These are phyloP conservation scores for Ceratocystis papillata DNA, from an alignment of 2,329 filamentous ascomycete species.

Conservation along the genomic window DNA sequence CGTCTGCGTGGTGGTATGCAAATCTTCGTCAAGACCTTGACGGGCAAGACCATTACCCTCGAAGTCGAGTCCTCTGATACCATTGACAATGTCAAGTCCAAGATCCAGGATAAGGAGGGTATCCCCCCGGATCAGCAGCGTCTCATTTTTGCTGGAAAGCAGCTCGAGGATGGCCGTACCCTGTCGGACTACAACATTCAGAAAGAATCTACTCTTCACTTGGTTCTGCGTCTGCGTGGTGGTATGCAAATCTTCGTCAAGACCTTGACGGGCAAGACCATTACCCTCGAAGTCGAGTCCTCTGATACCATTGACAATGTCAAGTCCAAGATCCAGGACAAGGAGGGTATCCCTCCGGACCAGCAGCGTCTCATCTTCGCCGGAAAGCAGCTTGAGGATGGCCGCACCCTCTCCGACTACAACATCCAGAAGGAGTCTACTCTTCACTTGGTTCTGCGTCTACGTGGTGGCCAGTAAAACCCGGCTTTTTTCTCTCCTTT, in stretches of 20 bases:
- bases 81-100: slow-evolving; percentile 92
- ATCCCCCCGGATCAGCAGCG: slow-evolving; percentile 95
- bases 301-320: slow-evolving; percentile 91
- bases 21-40: slow-evolving; percentile 74
- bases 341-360: slow-evolving; percentile 88
- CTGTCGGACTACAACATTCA: slow-evolving; percentile 85
- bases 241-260: slow-evolving; percentile 87
- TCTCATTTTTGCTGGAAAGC: slow-evolving; percentile 91
- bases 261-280: slow-evolving; percentile 84
- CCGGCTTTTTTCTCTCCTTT: background rate
- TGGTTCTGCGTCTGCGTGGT: slow-evolving; percentile 78
- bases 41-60: slow-evolving; percentile 87
- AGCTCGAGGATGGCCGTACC: slow-evolving; percentile 88
- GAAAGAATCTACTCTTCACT: slow-evolving; percentile 77
- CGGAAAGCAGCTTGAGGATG: slow-evolving; percentile 87
- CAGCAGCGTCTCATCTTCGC: slow-evolving; percentile 91
- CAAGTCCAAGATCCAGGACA: slow-evolving; percentile 85
- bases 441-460: slow-evolving; percentile 67
- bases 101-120: slow-evolving; percentile 97
- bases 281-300: slow-evolving; percentile 81
- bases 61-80: slow-evolving; percentile 84
- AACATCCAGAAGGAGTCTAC: slow-evolving; percentile 93
- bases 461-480: slow-evolving; percentile 51
- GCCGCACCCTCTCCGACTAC: slow-evolving; percentile 83
- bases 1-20: slow-evolving; percentile 58